A percentile compares a stretch with the other conserved stretches of the same genome.
phyloP scores from a whole-genome alignment of 352 stramenopile species.

The Globisporangium irregulare region DNA sequence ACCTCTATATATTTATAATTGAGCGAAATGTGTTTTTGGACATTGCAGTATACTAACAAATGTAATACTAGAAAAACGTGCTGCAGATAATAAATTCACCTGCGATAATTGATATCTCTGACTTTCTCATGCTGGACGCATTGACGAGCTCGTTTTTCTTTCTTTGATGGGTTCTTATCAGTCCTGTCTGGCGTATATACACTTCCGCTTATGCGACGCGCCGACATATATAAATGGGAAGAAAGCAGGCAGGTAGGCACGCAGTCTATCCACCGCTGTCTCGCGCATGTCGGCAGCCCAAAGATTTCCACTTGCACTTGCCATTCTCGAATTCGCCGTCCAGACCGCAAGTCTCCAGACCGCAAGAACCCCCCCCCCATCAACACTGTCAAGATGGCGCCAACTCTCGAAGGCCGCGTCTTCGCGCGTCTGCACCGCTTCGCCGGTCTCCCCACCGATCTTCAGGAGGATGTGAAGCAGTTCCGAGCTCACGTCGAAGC shows the following conservation, averaged over 20 bases:
- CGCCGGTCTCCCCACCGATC: not conserved
- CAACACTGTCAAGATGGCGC: not conserved
- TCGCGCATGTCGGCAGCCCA: not conserved
- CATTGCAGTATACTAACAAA: not conserved
- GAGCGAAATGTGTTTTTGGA: too few species aligned
- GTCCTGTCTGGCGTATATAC: not conserved
- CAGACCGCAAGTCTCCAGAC: not conserved
- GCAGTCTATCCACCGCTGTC: not conserved
- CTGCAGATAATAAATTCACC: not conserved
- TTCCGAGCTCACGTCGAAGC: not conserved
- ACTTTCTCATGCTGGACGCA: not conserved
- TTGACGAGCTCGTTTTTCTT: not conserved
- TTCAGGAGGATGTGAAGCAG: slow-evolving; percentile 10
- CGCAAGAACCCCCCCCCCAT: not conserved
- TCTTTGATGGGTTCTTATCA: not conserved
- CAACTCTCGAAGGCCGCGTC: slow-evolving; percentile 13
- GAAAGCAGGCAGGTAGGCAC: too few species aligned
- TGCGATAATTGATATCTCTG: not conserved
- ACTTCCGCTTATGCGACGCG: not conserved
- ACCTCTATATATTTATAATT: not conserved
- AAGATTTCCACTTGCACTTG: not conserved
- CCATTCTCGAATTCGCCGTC: slow-evolving; percentile 3
- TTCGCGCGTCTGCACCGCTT: slow-evolving; percentile 13
- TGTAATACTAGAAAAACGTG: not conserved
- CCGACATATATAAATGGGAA: not conserved